Evolutionary conservation across 2,329 filamentous ascomycete genomes (phyloP).

Genomic region (Aspergillus tamarii): DNA sequence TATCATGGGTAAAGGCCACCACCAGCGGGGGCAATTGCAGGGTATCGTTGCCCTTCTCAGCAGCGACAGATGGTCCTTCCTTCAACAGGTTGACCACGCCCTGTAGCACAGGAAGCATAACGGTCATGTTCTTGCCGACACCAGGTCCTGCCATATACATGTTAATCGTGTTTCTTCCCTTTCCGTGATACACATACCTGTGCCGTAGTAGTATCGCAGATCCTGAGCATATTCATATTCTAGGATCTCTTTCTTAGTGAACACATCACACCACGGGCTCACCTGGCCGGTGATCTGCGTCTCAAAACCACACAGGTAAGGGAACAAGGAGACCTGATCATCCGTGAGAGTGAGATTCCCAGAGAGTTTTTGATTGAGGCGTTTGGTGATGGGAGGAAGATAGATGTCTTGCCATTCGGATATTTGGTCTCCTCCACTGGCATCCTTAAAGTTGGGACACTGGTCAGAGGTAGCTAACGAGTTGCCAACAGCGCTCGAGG

Average conservation of each 20-base stretch:
- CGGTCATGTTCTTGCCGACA: conserved; percentile 23
- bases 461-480: conserved; percentile 65
- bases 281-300: conserved; percentile 65
- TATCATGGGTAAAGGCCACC: conserved; percentile 67
- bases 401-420: conserved; percentile 17
- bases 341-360: conserved; percentile 59
- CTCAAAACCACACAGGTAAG: conserved; percentile 73
- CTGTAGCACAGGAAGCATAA: conserved; percentile 62
- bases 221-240: conserved; percentile 71
- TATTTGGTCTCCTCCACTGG: conserved; percentile 37
- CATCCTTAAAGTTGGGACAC: conserved; percentile 62
- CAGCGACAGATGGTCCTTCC: conserved; percentile 48
- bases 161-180: not conserved
- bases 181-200: conserved; percentile 40
- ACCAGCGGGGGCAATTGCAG: conserved; percentile 60
- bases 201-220: conserved; percentile 69
- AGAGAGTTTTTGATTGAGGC: conserved; percentile 57
- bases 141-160: conserved; percentile 50
- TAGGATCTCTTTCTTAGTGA: conserved; percentile 64
- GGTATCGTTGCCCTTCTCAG: conserved; percentile 50
- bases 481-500: conserved; percentile 61
- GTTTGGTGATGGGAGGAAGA: conserved; percentile 33
- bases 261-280: conserved; percentile 66
- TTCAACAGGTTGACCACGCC: conserved; percentile 57
- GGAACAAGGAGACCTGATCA: conserved; percentile 60